Conservation (phyloP, 2,329 filamentous ascomycete genomes). For the Cladosporium sp. region DNA sequence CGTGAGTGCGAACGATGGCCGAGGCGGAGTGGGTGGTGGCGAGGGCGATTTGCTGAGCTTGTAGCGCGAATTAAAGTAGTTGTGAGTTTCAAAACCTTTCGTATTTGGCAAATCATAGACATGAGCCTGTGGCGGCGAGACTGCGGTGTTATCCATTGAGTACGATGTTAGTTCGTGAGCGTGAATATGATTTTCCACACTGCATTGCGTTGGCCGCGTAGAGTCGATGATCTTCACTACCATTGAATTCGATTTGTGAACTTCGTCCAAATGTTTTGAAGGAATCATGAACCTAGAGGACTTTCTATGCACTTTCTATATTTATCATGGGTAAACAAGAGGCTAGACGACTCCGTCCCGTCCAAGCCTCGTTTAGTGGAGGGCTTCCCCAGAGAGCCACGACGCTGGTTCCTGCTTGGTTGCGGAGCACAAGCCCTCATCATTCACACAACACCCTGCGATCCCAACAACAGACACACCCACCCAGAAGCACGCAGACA, state of each 20-base stretch:
- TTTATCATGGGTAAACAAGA: background rate
- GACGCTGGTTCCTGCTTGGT: background rate
- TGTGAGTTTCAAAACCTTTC: background rate
- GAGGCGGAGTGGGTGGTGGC: slow-evolving; percentile 27
- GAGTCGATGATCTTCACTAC: background rate
- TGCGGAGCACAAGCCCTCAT: slow-evolving; percentile 1
- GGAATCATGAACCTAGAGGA: background rate
- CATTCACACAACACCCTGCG: slow-evolving; percentile 9
- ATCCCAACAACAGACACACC: background rate
- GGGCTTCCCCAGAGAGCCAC: slow-evolving; percentile 1
- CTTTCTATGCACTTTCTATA: background rate
- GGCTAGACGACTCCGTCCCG: slow-evolving; percentile 1
- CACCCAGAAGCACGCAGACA: slow-evolving; percentile 4
- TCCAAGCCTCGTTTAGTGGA: background rate
- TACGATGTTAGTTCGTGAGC: background rate
- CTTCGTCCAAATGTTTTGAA: background rate
- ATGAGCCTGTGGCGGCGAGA: background rate
- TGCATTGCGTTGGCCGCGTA: background rate
- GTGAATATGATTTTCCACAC: background rate
- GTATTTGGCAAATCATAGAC: background rate
- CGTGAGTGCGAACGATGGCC: slow-evolving; percentile 69
- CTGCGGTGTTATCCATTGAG: background rate
- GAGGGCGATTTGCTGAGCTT: slow-evolving; percentile 42
- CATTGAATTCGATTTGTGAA: background rate
- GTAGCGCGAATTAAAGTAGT: slow-evolving; percentile 25